Evolutionary conservation across 2,329 filamentous ascomycete species (phyloP), one percentile per base, ranked within the genome.

Genomic region (Paecilomyces sp.): DNA sequence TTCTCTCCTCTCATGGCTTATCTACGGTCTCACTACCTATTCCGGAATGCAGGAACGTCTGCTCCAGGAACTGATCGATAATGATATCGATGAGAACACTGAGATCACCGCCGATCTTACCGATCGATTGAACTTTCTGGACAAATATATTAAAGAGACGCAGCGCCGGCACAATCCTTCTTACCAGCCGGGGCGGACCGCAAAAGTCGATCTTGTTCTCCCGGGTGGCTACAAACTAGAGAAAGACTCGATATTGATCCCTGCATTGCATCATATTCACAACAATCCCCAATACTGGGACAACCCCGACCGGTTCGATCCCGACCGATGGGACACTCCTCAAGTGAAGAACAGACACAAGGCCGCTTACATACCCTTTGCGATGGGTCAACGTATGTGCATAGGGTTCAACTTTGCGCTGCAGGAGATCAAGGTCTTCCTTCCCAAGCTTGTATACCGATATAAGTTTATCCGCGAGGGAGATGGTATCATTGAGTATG

Each of bases 401-500:
- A 83, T 88, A 58, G 85, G 85, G 0, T 87, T 86, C 77, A 87
- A 86, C 70, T 86, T 87, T 68, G 85, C 84, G 0, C 72, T 87
- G 6, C 79, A 81, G 60, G 84, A 88, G 69, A 76, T 86, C 60
- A 86, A 86, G 74, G 76, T 85, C 15, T 69, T 74, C 34, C 34
- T 88, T 62, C 75, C 79, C 1, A 83, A 86, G 73, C 71, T 88
- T 41, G 70, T 87, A 1, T 87, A 80, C 60, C 76, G 85, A 7
- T 87, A 88, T 67, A 74, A 81, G 58, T 87, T 85, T 60, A 70
- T 62, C 9, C 68, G 77, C n/a, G 83, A 79, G n/a, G 76, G 77
- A 3, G 75, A 82, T 3, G 80, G 75, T 1, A 72, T 79, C 0
- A 73, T 85, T 5, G 82, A 85, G 58, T 86, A 86, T 54, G 83